Evolutionary conservation across 495 filamentous ascomycete species (phyloP).

Genomic region (Neurospora intermedia): DNA sequence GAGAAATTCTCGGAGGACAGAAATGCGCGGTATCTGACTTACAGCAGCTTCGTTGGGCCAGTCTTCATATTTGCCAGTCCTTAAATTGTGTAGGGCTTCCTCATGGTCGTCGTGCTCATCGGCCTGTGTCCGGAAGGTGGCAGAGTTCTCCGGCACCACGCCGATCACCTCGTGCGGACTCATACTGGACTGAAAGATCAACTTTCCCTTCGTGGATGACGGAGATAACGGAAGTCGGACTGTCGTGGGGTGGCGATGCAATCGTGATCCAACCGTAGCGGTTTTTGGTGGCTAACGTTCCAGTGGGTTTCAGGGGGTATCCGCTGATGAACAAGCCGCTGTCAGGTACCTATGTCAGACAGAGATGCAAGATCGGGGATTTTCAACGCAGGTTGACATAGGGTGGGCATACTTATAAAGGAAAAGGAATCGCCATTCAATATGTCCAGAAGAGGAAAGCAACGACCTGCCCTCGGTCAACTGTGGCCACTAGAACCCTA

Average conservation of each 20-base stretch:
- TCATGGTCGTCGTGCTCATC: conserved; percentile 8
- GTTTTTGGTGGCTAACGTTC: background rate
- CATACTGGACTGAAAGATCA: background rate
- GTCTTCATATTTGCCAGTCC: conserved; percentile 10
- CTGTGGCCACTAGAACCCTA: no score
- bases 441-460: background rate
- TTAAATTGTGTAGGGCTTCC: background rate
- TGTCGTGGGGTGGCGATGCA: background rate
- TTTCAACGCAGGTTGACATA: background rate
- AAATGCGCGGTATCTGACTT: conserved; percentile 6
- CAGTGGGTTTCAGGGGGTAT: background rate
- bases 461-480: background rate
- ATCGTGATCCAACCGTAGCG: background rate
- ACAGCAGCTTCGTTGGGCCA: conserved; percentile 40
- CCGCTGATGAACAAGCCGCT: background rate
- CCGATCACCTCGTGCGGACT: background rate
- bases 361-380: background rate
- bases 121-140: background rate
- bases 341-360: background rate
- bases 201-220: background rate
- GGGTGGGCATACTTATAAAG: background rate
- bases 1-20: background rate
- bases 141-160: background rate
- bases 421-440: background rate
- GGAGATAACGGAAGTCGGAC: background rate